Evolutionary conservation across 225 moss, liverwort and hornwort species (phyloP).

Genomic region (Thuidium tamariscinum): DNA sequence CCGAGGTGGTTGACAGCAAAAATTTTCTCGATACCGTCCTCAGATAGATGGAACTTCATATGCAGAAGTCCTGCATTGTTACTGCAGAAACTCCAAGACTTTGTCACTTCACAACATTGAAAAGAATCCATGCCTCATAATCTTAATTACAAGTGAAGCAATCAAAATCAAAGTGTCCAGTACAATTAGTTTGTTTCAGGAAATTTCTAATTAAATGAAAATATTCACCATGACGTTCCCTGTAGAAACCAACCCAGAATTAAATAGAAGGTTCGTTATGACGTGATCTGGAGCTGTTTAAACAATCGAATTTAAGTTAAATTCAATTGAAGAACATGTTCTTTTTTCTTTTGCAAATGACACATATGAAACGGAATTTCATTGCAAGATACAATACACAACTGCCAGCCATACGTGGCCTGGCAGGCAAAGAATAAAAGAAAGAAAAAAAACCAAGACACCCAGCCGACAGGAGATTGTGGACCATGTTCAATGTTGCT

Average conservation of each 20-base stretch:
- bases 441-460: no score
- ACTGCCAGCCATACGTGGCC: no score
- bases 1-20: slow-evolving; percentile 47
- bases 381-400: no score
- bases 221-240: background rate
- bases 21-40: slow-evolving; percentile 30
- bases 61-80: slow-evolving; percentile 32
- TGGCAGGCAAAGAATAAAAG: no score
- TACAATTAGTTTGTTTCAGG: background rate
- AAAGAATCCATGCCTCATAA: background rate
- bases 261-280: background rate
- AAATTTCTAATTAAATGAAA: background rate
- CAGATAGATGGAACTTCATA: slow-evolving; percentile 18
- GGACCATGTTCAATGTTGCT: background rate
- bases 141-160: background rate
- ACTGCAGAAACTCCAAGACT: slow-evolving; percentile 11
- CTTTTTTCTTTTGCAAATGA: no score
- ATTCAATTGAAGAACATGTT: background rate
- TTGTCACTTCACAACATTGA: background rate
- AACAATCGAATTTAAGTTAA: background rate
- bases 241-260: background rate
- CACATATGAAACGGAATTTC: no score
- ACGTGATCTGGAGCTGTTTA: background rate
- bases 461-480: no score
- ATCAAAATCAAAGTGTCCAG: background rate